These are phyloP conservation scores for Ceratocystiopsis sp. DNA, from an alignment of 2,329 filamentous ascomycete genomes.

Conservation along the genomic window DNA sequence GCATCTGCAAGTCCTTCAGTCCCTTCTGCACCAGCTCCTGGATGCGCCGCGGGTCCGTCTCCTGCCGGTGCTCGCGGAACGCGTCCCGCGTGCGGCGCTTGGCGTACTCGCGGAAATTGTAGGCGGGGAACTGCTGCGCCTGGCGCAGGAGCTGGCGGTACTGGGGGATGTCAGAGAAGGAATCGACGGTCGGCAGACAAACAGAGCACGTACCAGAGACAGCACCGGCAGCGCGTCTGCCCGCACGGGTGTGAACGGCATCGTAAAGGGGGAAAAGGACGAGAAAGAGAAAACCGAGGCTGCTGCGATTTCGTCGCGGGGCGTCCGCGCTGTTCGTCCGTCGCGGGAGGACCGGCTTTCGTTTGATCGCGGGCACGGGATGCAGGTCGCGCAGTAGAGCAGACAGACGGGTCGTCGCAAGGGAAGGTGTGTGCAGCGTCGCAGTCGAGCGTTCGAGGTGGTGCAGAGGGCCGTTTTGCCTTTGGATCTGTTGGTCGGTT, in stretches of 20 bases:
- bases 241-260: conserved; percentile 3
- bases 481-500: too few relatives aligned
- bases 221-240: conserved; percentile 33
- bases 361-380: too few relatives aligned
- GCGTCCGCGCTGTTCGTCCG: too few relatives aligned
- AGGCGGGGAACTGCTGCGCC: conserved; percentile 72
- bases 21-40: conserved; percentile 86
- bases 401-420: too few relatives aligned
- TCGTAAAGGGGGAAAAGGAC: not conserved
- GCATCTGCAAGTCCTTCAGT: conserved; percentile 64
- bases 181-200: not conserved
- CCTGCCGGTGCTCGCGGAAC: conserved; percentile 63
- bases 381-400: too few relatives aligned
- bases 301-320: too few relatives aligned
- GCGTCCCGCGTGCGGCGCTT: conserved; percentile 78
- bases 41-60: conserved; percentile 57
- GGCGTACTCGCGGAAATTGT: conserved; percentile 97
- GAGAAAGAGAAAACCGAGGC: too few relatives aligned
- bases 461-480: too few relatives aligned
- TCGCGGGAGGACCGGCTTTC: too few relatives aligned
- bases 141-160: conserved; percentile 86
- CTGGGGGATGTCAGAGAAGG: conserved; percentile 31
- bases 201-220: conserved; percentile 27
- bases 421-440: too few relatives aligned
- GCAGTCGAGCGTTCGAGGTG: too few relatives aligned